Evolutionary conservation across 345 rosid species (phyloP), one percentile per base, ranked within the genome.

Genomic region (Linum trigynum): DNA sequence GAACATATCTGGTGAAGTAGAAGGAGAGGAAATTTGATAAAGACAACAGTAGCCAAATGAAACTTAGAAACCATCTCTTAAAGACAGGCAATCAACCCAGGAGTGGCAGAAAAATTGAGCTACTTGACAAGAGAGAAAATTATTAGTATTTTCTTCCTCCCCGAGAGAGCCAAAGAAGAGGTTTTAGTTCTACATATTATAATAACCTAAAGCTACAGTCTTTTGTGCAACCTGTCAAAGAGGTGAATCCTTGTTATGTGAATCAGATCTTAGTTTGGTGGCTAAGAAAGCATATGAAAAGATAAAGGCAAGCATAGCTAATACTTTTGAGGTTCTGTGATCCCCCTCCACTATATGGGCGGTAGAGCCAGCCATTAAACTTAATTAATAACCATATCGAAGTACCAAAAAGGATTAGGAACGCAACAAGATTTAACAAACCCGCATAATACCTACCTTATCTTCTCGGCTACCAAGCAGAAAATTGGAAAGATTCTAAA

Each of bases 381-480:
- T 23, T 23, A 23, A 23, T 23, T 23, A 23, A 23, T 23, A 23
- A 23, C 32, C 32, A 23, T 23, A 23, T 23, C 32, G 32, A 23
- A 23, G 32, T 23, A 23, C 32, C 32, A 23, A 23, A 23, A 23
- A 23, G 32, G 32, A 23, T 23, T 23, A 23, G 32, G 32, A 23
- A 23, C 32, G 32, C 32, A 23, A 23, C 32, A 23, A 23, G 32
- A 23, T 23, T 23, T 23, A 23, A 23, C 32, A 23, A 23, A 23
- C 32, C 32, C 32, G 32, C 32, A 23, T 23, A 23, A 23, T 59
- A 59, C 39, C 38, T 59, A 59, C 39, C 38, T 9, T 64, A 62
- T 16, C 73, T 69, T 67, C 65, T 12, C n/a, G 48, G 23, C 65
- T 67, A 67, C 60, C 65, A 69, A 61, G 72, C 66, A 69, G 17